Base-by-base conservation (phyloP, 768 basidiomycete species). In the Podaxis rugospora region DNA sequence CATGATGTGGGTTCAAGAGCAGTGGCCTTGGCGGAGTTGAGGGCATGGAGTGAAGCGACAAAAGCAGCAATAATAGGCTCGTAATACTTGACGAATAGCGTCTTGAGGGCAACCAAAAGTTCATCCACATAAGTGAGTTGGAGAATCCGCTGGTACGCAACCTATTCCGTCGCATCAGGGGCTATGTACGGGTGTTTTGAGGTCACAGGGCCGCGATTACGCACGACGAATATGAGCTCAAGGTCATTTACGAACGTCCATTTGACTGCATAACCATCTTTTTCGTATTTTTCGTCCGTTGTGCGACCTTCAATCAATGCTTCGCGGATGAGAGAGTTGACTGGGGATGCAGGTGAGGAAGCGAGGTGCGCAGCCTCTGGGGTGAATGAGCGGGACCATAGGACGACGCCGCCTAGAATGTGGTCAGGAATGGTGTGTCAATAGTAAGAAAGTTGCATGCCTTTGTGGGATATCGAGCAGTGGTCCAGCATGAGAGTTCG, bases 221-320 rank as follows among this genome's bases (percentile, higher is more conserved):
- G 66, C 68, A 95, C 95, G 70, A 97, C 96, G 69, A 99, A 98
- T 58, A 98, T 95, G 67, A 99, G 83, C 63, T 96, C 96, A 49
- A 98, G 80, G 64, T 95, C 94, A 71, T 99, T 99, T 32, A 92
- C 88, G 68, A 95, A 92, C 0, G 93, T 88, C 95, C 96, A 98
- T 72, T 89, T 89, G 55, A 98, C 86, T 27, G 93, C 89, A 67
- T 94, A 96, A 1, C 95, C 95, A 67, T 96, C 95, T 71, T 88
- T 94, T 75, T 96, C 95, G 70, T 93, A 95, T 63, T 85, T 89
- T 62, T 91, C 85, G 61, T 92, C 92, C 0, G 90, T 72, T 6
- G 86, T 86, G 13, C 90, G 83, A 27, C 94, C 92, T 69, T 98
- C 95, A 67, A 98, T 96, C 58, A 98, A 82, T 3, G 92, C 92